phyloP scores from a whole-genome alignment of 1,284 basidiomycete species.

The Ustilago bromivora region DNA sequence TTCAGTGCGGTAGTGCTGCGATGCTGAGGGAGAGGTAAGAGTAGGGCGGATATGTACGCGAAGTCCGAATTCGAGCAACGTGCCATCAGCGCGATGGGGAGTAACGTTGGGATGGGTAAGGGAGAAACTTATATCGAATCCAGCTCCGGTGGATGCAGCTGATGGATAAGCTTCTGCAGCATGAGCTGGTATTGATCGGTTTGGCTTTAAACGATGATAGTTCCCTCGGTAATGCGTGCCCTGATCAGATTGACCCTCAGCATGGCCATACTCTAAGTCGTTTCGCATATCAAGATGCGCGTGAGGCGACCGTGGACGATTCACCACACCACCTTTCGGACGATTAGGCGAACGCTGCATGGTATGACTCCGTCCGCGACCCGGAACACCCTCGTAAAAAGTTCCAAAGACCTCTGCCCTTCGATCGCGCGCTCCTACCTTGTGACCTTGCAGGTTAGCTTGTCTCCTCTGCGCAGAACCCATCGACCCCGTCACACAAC shows the following conservation, averaged over 20 bases:
- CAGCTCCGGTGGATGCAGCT: background rate
- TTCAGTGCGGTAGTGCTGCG: background rate
- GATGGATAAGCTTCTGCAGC: background rate
- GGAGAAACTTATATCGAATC: conserved; percentile 44
- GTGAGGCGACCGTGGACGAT: background rate
- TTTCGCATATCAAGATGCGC: background rate
- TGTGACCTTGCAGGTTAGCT: background rate
- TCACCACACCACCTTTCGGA: background rate
- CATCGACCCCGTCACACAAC: background rate
- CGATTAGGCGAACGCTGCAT: background rate
- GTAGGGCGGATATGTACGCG: conserved; percentile 25
- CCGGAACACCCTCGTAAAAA: background rate
- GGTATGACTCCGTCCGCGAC: background rate
- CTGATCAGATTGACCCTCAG: background rate
- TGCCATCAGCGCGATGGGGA: conserved; percentile 5
- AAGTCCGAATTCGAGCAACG: conserved; percentile 33
- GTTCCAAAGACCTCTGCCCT: background rate
- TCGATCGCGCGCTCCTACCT: background rate
- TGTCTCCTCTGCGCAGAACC: background rate
- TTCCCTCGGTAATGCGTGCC: too few species aligned
- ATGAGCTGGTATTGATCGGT: too few species aligned
- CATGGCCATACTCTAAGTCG: background rate
- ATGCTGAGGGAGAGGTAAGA: background rate
- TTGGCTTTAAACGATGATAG: too few species aligned
- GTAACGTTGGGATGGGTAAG: conserved; percentile 23